Evolutionary conservation across 208 protist genomes (phyloP).

Genomic region (Leishmania tropica): DNA sequence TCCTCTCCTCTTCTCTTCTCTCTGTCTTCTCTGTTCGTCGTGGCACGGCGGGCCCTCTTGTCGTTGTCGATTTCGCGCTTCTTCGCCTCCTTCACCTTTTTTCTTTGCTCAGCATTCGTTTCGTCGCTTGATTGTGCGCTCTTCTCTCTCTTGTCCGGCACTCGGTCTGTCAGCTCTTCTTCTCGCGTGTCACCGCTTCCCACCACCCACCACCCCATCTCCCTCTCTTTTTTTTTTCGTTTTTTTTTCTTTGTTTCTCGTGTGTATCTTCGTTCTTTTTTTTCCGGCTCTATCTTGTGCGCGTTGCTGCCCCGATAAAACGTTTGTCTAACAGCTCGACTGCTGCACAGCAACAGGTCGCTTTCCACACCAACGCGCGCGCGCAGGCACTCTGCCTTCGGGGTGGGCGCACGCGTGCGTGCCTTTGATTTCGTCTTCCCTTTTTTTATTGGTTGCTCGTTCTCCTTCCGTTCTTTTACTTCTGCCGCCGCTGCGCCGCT

Average conservation of each 20-base stretch:
- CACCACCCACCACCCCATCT: neutral
- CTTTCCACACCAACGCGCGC: neutral
- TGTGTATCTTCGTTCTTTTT: neutral
- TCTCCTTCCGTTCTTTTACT: neutral
- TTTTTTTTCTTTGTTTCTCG: neutral
- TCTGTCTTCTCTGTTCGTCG: neutral
- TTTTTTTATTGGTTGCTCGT: too few species aligned
- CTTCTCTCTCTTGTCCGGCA: neutral
- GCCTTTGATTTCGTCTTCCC: too few species aligned
- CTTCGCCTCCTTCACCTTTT: neutral
- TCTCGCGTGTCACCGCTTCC: neutral
- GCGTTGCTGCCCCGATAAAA: neutral
- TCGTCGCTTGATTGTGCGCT: too few species aligned
- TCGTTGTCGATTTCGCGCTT: neutral
- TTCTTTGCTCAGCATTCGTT: neutral
- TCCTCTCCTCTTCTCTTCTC: neutral
- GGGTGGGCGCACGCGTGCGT: too few species aligned
- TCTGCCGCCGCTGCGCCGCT: neutral
- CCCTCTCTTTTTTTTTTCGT: neutral
- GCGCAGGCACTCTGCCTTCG: neutral
- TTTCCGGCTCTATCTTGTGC: neutral
- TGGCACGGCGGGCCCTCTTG: too few species aligned
- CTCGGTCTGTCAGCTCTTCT: conserved; percentile 1
- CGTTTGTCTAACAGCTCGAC: too few species aligned
- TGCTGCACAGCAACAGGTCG: neutral